A percentile compares a stretch with the other conserved stretches of the same genome.
phyloP scores from a whole-genome alignment of 148 eudicot genomes.

The Rhododendron mucronatum region DNA sequence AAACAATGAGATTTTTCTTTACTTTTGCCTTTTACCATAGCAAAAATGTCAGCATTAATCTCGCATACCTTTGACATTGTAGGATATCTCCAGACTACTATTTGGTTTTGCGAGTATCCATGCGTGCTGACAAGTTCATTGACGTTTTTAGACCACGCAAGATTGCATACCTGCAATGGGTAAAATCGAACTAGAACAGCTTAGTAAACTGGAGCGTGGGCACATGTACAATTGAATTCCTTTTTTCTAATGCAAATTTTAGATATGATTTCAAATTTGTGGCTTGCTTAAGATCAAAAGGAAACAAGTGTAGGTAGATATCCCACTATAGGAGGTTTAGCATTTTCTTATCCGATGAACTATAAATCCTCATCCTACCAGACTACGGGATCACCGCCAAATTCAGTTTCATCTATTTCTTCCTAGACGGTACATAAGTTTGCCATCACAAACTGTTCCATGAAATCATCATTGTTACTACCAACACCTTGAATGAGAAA shows the following conservation, averaged over 20 bases:
- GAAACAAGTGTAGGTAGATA: neutral
- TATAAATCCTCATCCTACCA: neutral
- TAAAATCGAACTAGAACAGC: neutral
- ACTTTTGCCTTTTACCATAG: neutral
- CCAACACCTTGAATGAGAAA: neutral
- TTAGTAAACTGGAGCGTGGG: neutral
- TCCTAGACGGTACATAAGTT: neutral
- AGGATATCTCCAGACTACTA: slow-evolving; percentile 86
- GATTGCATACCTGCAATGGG: slow-evolving; percentile 74
- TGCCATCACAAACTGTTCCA: neutral
- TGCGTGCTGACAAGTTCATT: slow-evolving; percentile 96
- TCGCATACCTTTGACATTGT: slow-evolving; percentile 79
- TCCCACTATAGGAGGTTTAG: neutral
- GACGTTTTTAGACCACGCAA: slow-evolving; percentile 90
- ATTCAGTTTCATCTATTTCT: neutral
- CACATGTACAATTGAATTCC: neutral
- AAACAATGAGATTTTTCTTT: neutral
- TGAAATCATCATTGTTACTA: neutral
- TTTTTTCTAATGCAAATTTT: neutral
- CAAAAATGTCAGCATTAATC: neutral
- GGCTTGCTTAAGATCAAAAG: neutral
- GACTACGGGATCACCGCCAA: neutral
- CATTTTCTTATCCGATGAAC: neutral
- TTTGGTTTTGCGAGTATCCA: slow-evolving; percentile 90
- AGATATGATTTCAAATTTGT: neutral